These are phyloP conservation scores for Rubia yunnanensis DNA, from an alignment of 257 asterid genomes.

Conservation along the genomic window DNA sequence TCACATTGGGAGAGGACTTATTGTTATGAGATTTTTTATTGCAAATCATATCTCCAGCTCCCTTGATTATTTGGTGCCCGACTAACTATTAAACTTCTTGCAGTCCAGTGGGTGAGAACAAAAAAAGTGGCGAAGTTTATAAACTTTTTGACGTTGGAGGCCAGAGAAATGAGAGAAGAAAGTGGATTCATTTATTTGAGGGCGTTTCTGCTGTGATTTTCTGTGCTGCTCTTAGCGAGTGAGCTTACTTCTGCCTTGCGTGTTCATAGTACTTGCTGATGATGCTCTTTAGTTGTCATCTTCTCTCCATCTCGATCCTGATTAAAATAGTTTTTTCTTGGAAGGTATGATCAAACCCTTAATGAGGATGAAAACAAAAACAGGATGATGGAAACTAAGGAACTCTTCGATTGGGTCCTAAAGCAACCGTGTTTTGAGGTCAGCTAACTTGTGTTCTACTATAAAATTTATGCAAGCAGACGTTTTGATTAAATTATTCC, in stretches of 20 bases:
- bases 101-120: constrained; percentile 99
- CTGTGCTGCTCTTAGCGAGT: constrained; percentile 99
- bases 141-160: constrained; percentile 97
- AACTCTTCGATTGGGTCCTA: constrained; percentile 94
- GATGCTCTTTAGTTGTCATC: neutral
- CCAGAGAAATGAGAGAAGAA: constrained; percentile 98
- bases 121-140: constrained; percentile 94
- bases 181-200: constrained; percentile 98
- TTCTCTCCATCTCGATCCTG: neutral
- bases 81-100: constrained; percentile 27
- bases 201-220: constrained; percentile 98
- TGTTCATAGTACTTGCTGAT: neutral
- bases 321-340: constrained; percentile 2
- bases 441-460: constrained; percentile 10
- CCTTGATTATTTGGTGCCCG: neutral
- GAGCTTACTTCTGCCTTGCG: constrained; percentile 21
- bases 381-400: constrained; percentile 94
- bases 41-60: neutral
- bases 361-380: constrained; percentile 91
- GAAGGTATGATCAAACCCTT: constrained; percentile 90
- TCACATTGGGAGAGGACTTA: neutral
- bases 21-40: neutral
- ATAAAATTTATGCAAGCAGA: neutral
- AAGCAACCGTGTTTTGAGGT: constrained; percentile 99
- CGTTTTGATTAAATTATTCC: neutral